These are phyloP conservation scores for Naganishia sp. DNA, from an alignment of 1,284 basidiomycete genomes.

Conservation along the genomic window DNA sequence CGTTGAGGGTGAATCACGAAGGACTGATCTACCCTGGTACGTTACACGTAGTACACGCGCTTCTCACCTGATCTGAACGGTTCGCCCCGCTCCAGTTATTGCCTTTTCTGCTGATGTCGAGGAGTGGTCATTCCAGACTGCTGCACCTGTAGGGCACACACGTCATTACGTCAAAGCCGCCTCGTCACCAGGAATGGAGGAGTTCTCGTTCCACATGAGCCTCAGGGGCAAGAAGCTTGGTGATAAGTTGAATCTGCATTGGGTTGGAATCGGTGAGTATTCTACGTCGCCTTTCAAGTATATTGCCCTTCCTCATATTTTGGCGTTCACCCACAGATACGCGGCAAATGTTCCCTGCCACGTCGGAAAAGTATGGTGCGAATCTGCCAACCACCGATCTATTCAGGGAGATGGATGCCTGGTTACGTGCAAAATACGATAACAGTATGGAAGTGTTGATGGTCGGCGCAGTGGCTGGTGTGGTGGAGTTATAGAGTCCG, in stretches of 20 bases:
- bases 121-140: conserved; percentile 76
- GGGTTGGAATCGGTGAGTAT: conserved; percentile 49
- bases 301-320: neutral
- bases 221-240: conserved; percentile 35
- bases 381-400: conserved; percentile 48
- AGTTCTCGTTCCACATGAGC: conserved; percentile 44
- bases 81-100: conserved; percentile 59
- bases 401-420: conserved; percentile 47
- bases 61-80: neutral
- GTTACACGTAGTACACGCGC: neutral
- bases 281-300: neutral
- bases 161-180: conserved; percentile 83
- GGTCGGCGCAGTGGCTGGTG: conserved; percentile 47
- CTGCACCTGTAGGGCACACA: conserved; percentile 69
- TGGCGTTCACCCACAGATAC: conserved; percentile 38
- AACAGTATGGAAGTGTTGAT: conserved; percentile 47
- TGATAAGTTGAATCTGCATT: conserved; percentile 44
- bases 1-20: conserved; percentile 74
- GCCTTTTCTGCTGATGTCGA: conserved; percentile 91
- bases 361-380: conserved; percentile 42
- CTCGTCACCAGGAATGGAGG: conserved; percentile 42
- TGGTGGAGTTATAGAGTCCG: conserved; percentile 42
- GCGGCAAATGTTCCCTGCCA: conserved; percentile 52
- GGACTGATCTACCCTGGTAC: conserved; percentile 82
- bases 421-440: conserved; percentile 45